A percentile compares a stretch with the other conserved stretches of the same genome.
Conservation (phyloP, 2,329 filamentous ascomycete genomes). For the Ophiostoma sp. region DNA sequence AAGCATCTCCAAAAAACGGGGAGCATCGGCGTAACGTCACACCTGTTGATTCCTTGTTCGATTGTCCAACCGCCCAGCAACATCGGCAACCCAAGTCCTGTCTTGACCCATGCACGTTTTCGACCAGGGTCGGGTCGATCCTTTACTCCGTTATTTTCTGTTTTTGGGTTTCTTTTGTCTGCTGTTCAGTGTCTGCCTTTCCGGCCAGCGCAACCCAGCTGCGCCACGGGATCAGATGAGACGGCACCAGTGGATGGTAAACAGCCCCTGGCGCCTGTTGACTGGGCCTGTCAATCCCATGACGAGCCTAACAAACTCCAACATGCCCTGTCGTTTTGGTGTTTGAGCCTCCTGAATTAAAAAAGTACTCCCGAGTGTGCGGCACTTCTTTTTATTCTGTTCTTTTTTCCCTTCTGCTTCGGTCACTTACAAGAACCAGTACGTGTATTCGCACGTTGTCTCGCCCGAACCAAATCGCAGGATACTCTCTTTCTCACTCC, state of each 20-base stretch:
- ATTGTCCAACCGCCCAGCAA: not conserved
- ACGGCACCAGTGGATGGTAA: not conserved
- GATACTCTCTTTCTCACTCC: not conserved
- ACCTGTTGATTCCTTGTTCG: not conserved
- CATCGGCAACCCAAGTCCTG: not conserved
- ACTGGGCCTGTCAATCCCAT: not conserved
- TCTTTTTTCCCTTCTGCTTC: not conserved
- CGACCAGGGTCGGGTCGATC: not conserved
- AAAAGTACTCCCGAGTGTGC: not conserved
- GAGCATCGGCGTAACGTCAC: conserved; percentile 14
- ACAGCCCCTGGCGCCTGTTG: not conserved
- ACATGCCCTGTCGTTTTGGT: not conserved
- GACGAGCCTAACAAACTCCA: no score
- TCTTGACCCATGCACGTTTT: not conserved
- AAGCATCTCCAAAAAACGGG: not conserved
- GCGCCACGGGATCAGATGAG: conserved; percentile 11
- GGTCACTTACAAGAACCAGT: not conserved
- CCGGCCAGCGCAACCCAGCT: not conserved
- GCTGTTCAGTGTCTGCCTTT: not conserved
- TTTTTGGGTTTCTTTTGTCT: not conserved
- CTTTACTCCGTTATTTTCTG: not conserved
- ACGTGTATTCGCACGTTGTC: not conserved
- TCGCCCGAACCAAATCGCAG: not conserved
- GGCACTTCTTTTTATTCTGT: no score
- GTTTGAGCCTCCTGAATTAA: conserved; percentile 5